phyloP scores from a whole-genome alignment of 805 yeast genomes.

The Spathaspora girioi region DNA sequence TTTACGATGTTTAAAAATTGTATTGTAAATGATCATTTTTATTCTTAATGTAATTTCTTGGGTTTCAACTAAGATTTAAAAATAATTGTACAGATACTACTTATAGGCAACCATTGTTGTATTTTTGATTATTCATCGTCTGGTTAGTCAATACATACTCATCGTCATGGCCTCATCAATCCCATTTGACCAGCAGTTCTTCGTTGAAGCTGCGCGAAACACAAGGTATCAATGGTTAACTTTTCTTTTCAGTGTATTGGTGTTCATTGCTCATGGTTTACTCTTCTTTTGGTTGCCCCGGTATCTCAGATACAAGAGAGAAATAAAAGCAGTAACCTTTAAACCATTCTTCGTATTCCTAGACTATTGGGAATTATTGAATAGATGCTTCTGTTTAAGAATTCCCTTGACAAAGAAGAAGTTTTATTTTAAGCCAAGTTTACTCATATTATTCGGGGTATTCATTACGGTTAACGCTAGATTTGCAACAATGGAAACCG shows the following conservation, averaged over 20 bases:
- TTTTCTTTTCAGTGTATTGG: conserved; percentile 20
- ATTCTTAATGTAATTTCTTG: too few species aligned
- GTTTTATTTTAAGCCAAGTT: conserved; percentile 40
- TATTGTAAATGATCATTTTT: too few species aligned
- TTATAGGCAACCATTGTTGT: too few species aligned
- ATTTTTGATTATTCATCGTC: neutral
- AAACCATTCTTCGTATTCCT: conserved; percentile 23
- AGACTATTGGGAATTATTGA: conserved; percentile 24
- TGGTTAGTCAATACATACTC: too few species aligned
- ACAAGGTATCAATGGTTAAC: conserved; percentile 33
- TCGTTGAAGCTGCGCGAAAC: conserved; percentile 35
- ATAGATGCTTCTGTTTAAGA: conserved; percentile 19
- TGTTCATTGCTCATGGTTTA: conserved; percentile 34
- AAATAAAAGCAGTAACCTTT: conserved; percentile 10
- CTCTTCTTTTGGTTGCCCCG: conserved; percentile 42
- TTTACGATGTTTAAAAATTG: too few species aligned
- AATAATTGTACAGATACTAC: too few species aligned
- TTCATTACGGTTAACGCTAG: conserved; percentile 26
- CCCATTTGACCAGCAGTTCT: conserved; percentile 24
- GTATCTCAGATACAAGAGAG: conserved; percentile 22
- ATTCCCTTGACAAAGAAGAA: conserved; percentile 15
- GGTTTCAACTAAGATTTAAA: too few species aligned
- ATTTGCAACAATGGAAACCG: conserved; percentile 28
- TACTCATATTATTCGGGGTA: conserved; percentile 22
- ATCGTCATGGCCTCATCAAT: neutral